Base-by-base conservation (phyloP, 352 stramenopile genomes). In the Phytopythium sindhum region DNA sequence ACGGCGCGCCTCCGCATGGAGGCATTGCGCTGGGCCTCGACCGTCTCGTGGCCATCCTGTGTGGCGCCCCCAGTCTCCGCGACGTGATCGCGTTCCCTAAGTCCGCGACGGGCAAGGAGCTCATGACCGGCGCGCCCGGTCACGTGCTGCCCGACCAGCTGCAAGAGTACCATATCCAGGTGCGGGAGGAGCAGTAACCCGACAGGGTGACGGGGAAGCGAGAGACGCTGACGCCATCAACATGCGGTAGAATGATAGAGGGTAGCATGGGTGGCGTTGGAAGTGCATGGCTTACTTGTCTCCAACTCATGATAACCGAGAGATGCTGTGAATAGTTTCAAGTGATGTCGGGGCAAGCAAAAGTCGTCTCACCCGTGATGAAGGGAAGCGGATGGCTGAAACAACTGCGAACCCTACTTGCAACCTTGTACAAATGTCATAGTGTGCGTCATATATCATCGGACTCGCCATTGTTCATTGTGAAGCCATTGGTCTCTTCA, bases 71-170 rank as follows among this genome's bases (percentile, higher is more conserved):
- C 21, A 91, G 80, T 57, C 77, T 97, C 44, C 86, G 88, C 11
- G 89, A 97, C 50, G 90, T 97, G 47, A 96, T 97, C 52, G 88
- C 90, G 35, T 97, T 97, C 66, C 90, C 90, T 0, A 97, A 97
- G 71, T 94, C 89, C 10, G 80, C 88, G 4, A 92, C 84, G 10
- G 90, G 89, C 29, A 90, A 94, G 45, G 89, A 97, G 63, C 79
- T 93, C 39, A 91, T 97, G 79, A 96, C 87, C 0, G 91, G 79
- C 31, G 78, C 88, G 1, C 89, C 89, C 1, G 82, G 86, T 0
- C 69, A 78, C 0, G 86, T 93, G 61, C 67, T 86, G 39, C 68
- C 73, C 17, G 71, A 87, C 54, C 86, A 93, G 62, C 75, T 95
- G 17, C 60, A 83, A 39, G 86, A 93, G 62, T 95, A 95, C 57